phyloP scores from a whole-genome alignment of 2,329 filamentous ascomycete species.

The Ophiocordyceps camponoti-saundersi region DNA sequence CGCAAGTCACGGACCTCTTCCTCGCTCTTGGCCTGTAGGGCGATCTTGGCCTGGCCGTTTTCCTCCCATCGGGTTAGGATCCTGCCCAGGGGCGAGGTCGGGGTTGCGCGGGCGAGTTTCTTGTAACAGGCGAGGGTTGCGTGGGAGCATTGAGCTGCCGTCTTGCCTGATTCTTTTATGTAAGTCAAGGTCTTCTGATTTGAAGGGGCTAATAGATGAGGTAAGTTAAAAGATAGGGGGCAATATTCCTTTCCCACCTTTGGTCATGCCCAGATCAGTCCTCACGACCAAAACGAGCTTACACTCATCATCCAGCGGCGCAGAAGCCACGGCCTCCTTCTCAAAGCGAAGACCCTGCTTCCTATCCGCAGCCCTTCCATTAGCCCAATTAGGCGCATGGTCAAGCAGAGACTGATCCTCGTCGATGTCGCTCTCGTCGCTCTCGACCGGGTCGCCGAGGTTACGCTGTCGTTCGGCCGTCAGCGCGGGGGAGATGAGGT shows the following conservation, averaged over 20 bases:
- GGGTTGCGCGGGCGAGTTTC: constrained; percentile 43
- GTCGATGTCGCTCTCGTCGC: constrained; percentile 51
- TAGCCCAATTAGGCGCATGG: constrained; percentile 51
- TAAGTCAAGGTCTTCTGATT: too few species aligned
- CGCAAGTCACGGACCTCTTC: constrained; percentile 62
- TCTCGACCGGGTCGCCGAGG: constrained; percentile 44
- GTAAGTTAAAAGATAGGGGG: neutral
- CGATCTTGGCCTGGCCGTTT: constrained; percentile 81
- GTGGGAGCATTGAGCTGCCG: constrained; percentile 86
- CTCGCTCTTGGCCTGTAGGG: constrained; percentile 73
- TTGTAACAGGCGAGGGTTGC: constrained; percentile 98
- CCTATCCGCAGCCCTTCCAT: constrained; percentile 40
- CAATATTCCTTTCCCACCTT: constrained; percentile 41
- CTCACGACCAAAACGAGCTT: constrained; percentile 86
- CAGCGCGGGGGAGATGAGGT: constrained; percentile 39
- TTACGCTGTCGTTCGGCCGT: constrained; percentile 38
- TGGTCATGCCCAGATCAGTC: constrained; percentile 93
- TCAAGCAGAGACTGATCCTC: constrained; percentile 41
- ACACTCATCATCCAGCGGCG: constrained; percentile 51
- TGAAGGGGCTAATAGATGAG: too few species aligned
- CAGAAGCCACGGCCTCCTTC: neutral
- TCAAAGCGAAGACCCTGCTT: constrained; percentile 33
- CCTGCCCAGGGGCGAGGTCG: constrained; percentile 34
- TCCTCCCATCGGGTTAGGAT: constrained; percentile 75
- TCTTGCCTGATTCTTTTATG: constrained; percentile 52